Conservation (phyloP, 2,329 filamentous ascomycete genomes). For the Fusarium sp. region DNA sequence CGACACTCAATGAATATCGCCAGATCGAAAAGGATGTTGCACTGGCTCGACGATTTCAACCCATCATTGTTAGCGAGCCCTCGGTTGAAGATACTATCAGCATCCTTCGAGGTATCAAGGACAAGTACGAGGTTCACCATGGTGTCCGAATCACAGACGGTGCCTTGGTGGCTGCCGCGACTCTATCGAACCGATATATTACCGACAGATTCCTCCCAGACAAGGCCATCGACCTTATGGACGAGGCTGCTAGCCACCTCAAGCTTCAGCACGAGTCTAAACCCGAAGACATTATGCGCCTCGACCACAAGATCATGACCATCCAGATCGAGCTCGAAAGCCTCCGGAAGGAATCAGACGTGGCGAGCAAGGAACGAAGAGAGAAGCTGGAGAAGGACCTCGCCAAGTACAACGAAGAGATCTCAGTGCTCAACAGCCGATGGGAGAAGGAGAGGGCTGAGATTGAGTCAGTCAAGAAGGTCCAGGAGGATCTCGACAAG, state of each 20-base stretch:
- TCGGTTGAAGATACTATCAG: slow-evolving; percentile 93
- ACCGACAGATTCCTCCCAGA: slow-evolving; percentile 96
- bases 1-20: slow-evolving; percentile 91
- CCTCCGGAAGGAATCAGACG: slow-evolving; percentile 91
- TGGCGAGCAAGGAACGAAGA: slow-evolving; percentile 87
- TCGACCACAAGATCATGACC: slow-evolving; percentile 96
- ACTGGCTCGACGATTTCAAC: slow-evolving; percentile 91
- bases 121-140: slow-evolving; percentile 97
- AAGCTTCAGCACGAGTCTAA: slow-evolving; percentile 97
- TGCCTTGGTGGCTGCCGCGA: slow-evolving; percentile 90
- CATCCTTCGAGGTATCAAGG: slow-evolving; percentile 95
- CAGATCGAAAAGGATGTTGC: slow-evolving; percentile 97
- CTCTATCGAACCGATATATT: slow-evolving; percentile 94
- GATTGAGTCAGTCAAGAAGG: slow-evolving; percentile 87
- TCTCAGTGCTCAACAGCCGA: slow-evolving; percentile 77
- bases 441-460: slow-evolving; percentile 93
- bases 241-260: slow-evolving; percentile 91
- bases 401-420: slow-evolving; percentile 81
- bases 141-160: slow-evolving; percentile 95
- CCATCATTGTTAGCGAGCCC: slow-evolving; percentile 93
- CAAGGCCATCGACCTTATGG: slow-evolving; percentile 96
- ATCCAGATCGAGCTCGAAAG: slow-evolving; percentile 98
- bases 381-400: slow-evolving; percentile 86
- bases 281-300: slow-evolving; percentile 90
- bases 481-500: slow-evolving; percentile 88